Conservation (phyloP, 1,284 basidiomycete genomes). For the Ganoderma sp. region DNA sequence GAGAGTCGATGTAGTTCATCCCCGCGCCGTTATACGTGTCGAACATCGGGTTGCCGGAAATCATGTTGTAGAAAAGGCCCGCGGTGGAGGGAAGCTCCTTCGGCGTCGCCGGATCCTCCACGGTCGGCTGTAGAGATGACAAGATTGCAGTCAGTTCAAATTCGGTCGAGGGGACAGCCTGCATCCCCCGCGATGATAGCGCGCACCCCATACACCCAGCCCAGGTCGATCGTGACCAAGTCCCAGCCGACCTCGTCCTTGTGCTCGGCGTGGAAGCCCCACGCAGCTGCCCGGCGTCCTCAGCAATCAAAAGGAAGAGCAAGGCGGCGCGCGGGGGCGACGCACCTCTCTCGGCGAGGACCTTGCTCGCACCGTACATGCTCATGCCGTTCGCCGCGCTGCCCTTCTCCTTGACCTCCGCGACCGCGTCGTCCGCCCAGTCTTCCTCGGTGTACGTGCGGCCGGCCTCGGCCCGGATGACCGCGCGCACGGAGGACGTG, state of each 20-base stretch:
- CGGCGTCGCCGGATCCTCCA: slow-evolving; percentile 27
- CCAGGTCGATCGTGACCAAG: background rate
- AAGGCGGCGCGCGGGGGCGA: too few species aligned
- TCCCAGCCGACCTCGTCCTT: background rate
- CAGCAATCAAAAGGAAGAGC: background rate
- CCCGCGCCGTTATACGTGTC: slow-evolving; percentile 33
- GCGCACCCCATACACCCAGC: slow-evolving; percentile 1
- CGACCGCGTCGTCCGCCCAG: slow-evolving; percentile 67
- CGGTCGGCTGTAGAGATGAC: slow-evolving; percentile 19
- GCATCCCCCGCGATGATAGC: too few species aligned
- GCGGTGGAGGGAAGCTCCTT: slow-evolving; percentile 10
- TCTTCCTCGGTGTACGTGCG: slow-evolving; percentile 50
- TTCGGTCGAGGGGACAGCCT: too few species aligned
- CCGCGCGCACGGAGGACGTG: slow-evolving; percentile 60
- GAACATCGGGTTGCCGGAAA: slow-evolving; percentile 35
- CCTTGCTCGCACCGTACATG: slow-evolving; percentile 64
- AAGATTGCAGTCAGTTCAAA: background rate
- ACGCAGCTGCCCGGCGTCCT: background rate
- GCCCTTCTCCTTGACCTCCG: slow-evolving; percentile 58
- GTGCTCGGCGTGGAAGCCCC: background rate
- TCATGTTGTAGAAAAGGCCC: slow-evolving; percentile 16
- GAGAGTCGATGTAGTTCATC: slow-evolving; percentile 58
- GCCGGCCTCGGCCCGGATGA: slow-evolving; percentile 42
- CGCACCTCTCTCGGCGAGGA: slow-evolving; percentile 63
- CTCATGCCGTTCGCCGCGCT: slow-evolving; percentile 48